Conservation (phyloP, 495 filamentous ascomycete genomes). For the Tuber melanosporum region DNA sequence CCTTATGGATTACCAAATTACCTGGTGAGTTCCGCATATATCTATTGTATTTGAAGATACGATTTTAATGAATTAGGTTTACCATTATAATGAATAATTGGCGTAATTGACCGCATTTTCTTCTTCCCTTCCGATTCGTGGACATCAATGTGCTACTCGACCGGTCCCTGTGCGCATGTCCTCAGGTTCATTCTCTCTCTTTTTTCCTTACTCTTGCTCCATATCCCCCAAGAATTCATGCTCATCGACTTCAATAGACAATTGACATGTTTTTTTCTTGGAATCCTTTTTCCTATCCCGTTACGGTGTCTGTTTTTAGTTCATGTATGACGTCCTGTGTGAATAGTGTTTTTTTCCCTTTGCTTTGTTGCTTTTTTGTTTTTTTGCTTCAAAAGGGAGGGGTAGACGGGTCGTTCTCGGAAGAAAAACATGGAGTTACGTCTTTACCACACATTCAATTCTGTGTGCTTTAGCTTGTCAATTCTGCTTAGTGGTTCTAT, state of each 20-base stretch:
- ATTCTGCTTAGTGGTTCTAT: not conserved
- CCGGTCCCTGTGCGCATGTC: constrained; percentile 21
- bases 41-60: not conserved
- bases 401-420: not conserved
- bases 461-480: not conserved
- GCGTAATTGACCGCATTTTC: constrained; percentile 1
- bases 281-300: constrained; percentile 5
- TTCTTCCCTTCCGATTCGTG: constrained; percentile 4
- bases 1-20: constrained; percentile 88
- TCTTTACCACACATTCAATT: not conserved
- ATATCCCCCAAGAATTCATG: not conserved
- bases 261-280: constrained; percentile 10
- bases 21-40: constrained; percentile 57
- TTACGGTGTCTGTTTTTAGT: not conserved
- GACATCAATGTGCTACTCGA: constrained; percentile 13
- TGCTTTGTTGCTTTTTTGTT: not conserved
- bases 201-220: constrained; percentile 1
- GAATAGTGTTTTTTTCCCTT: constrained; percentile 8
- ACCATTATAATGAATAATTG: constrained; percentile 42
- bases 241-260: constrained; percentile 5
- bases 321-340: constrained; percentile 6
- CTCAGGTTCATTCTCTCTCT: constrained; percentile 10
- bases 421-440: not conserved
- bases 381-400: constrained; percentile 8
- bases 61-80: constrained; percentile 30